Percentiles rank a stretch among this genome's conserved stretches.
These are phyloP conservation scores for Plasmodium yoelii DNA, from an alignment of 169 alveolate genomes.

Conservation along the genomic window DNA sequence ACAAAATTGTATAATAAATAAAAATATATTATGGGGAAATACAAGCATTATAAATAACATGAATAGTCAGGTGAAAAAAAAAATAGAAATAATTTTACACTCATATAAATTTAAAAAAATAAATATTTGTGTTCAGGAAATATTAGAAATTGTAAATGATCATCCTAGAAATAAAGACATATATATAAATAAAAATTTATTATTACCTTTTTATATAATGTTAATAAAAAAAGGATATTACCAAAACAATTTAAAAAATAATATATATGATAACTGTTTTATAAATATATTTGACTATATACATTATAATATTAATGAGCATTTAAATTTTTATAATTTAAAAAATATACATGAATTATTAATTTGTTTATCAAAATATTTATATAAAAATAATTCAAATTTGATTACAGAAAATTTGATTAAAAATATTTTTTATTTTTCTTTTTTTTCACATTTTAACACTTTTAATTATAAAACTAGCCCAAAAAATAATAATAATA, in stretches of 20 bases:
- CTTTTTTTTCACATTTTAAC: constrained; percentile 26
- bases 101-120: background rate
- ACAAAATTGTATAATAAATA: background rate
- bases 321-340: constrained; percentile 24
- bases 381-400: constrained; percentile 27
- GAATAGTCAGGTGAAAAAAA: background rate
- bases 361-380: constrained; percentile 19
- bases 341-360: constrained; percentile 26
- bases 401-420: constrained; percentile 21
- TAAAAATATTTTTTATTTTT: constrained; percentile 28
- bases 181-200: constrained; percentile 24
- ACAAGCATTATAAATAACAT: background rate
- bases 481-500: too few species aligned
- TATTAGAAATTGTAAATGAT: constrained; percentile 8
- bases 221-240: constrained; percentile 39
- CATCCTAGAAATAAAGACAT: constrained; percentile 23
- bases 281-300: constrained; percentile 43
- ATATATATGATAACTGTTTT: constrained; percentile 29
- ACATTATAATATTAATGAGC: constrained; percentile 27
- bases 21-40: background rate
- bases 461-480: background rate
- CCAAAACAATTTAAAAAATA: constrained; percentile 6
- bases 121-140: background rate
- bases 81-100: constrained; percentile 9
- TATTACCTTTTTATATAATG: constrained; percentile 27